These are phyloP conservation scores for apple (Malus domestica) DNA, from an alignment of 306 rosid genomes.

Conservation along the genomic window DNA sequence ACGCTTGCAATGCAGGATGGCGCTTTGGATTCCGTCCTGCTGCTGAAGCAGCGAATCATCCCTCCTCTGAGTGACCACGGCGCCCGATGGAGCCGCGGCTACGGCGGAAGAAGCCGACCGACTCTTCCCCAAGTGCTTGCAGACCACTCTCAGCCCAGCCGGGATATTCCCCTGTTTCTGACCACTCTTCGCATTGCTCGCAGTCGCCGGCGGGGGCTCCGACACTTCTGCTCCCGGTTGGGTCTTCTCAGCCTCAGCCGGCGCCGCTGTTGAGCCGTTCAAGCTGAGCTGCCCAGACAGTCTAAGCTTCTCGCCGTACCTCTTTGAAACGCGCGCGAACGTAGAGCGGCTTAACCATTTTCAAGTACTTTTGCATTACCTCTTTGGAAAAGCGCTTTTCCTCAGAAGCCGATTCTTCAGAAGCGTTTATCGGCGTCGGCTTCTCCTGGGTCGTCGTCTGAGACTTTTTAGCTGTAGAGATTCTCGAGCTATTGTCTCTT, in stretches of 20 bases:
- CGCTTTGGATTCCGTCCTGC: slow-evolving; percentile 94
- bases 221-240: slow-evolving; percentile 17
- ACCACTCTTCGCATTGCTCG: slow-evolving; percentile 17
- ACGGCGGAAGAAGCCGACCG: slow-evolving; percentile 90
- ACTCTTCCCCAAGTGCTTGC: slow-evolving; percentile 92
- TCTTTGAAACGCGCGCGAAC: slow-evolving; percentile 70
- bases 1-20: slow-evolving; percentile 91
- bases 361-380: slow-evolving; percentile 70
- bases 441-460: slow-evolving; percentile 29
- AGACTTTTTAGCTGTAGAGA: slow-evolving; percentile 18
- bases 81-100: slow-evolving; percentile 51
- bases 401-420: slow-evolving; percentile 39
- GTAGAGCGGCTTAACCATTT: slow-evolving; percentile 84
- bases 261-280: slow-evolving; percentile 1
- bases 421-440: slow-evolving; percentile 2
- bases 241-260: slow-evolving; percentile 18
- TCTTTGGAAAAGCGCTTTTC: slow-evolving; percentile 85
- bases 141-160: slow-evolving; percentile 66
- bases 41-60: slow-evolving; percentile 92
- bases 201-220: slow-evolving; percentile 15
- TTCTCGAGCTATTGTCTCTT: slow-evolving; percentile 65
- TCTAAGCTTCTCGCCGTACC: slow-evolving; percentile 59
- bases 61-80: slow-evolving; percentile 42
- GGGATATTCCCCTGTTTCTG: slow-evolving; percentile 52
- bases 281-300: slow-evolving; percentile 44